Conservation (phyloP, 306 rosid genomes). For the Carpinus fangiana region DNA sequence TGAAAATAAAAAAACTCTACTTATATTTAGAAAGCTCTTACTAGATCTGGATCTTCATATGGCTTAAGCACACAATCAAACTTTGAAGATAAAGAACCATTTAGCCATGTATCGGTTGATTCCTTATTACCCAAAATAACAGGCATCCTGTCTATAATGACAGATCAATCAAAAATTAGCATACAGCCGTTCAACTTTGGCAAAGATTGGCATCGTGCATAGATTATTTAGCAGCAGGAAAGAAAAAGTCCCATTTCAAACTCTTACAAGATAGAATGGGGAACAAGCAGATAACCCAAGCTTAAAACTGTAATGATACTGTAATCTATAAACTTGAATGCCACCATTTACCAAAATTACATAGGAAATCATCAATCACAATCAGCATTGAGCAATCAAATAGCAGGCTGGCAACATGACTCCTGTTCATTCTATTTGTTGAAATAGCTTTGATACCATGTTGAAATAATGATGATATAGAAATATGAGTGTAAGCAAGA, state of each 20-base stretch:
- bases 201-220: background rate
- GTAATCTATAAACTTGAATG: background rate
- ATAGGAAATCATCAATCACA: background rate
- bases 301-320: background rate
- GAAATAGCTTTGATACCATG: too few relatives aligned
- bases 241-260: background rate
- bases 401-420: background rate
- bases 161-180: constrained; percentile 24
- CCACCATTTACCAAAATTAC: background rate
- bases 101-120: constrained; percentile 70
- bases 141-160: constrained; percentile 83
- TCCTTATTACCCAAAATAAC: constrained; percentile 78
- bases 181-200: constrained; percentile 22
- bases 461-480: too few relatives aligned
- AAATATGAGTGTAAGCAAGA: too few relatives aligned
- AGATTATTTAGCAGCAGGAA: background rate
- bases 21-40: constrained; percentile 33
- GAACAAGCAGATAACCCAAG: background rate
- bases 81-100: constrained; percentile 50
- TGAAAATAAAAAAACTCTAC: constrained; percentile 1
- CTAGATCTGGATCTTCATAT: constrained; percentile 75
- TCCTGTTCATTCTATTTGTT: background rate
- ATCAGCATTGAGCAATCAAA: background rate
- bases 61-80: constrained; percentile 64
- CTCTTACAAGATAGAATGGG: background rate